Conservation (phyloP, 495 filamentous ascomycete genomes). For the Gamarada debralockiae region DNA sequence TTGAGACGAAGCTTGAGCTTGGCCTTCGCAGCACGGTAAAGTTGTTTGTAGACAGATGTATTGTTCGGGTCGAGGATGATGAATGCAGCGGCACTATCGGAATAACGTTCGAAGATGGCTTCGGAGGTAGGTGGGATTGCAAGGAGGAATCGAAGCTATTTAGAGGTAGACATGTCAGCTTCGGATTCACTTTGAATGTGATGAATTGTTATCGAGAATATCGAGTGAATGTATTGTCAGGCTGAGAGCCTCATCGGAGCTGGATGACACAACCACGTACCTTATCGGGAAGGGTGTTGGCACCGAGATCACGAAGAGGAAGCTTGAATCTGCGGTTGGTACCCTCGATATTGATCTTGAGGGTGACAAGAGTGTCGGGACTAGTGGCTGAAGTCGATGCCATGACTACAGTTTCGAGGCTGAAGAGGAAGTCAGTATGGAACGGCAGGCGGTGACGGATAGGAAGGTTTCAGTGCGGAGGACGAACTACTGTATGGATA, state of each 20-base stretch:
- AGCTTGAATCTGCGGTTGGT: slow-evolving; percentile 82
- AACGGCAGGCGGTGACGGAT: slow-evolving; percentile 23
- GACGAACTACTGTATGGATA: slow-evolving; percentile 9
- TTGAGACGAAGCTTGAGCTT: slow-evolving; percentile 95
- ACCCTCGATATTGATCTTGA: slow-evolving; percentile 79
- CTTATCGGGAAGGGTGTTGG: slow-evolving; percentile 74
- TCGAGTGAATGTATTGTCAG: neutral
- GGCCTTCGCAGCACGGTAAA: slow-evolving; percentile 94
- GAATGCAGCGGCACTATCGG: slow-evolving; percentile 83
- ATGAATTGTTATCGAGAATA: neutral
- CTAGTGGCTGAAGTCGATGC: slow-evolving; percentile 24
- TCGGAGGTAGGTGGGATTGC: slow-evolving; percentile 61
- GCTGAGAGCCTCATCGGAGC: slow-evolving; percentile 15
- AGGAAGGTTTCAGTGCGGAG: slow-evolving; percentile 6
- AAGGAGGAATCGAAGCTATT: slow-evolving; percentile 73
- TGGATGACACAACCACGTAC: slow-evolving; percentile 49
- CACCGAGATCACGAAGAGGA: slow-evolving; percentile 77
- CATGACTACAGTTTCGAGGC: slow-evolving; percentile 19
- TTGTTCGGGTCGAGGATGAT: slow-evolving; percentile 76
- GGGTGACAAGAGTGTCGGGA: slow-evolving; percentile 73
- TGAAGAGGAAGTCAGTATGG: neutral
- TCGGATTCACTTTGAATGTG: neutral
- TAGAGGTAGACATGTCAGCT: slow-evolving; percentile 7
- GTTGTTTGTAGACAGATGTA: slow-evolving; percentile 85
- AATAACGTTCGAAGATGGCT: slow-evolving; percentile 88